Base-by-base conservation (phyloP, 352 stramenopile species). In the Phytophthora lateralis region DNA sequence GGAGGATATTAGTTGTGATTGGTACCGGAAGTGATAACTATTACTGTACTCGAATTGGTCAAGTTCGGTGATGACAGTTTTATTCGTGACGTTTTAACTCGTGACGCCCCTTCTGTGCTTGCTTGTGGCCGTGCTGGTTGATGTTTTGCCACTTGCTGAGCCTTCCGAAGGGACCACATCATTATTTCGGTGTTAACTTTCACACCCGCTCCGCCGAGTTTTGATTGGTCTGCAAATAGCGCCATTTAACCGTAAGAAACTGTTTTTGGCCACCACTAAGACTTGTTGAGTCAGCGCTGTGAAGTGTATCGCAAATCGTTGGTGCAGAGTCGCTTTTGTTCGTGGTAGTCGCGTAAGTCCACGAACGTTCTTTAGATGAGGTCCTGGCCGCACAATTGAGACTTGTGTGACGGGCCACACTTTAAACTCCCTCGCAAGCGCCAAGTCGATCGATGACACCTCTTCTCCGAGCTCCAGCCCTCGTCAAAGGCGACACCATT, bases 401-500 rank as follows among this genome's bases (percentile, higher is more conserved):
- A 46, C 39, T 42, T 42, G 11, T 1, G 26, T 8, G 27, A 32
- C 27, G 8, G 5, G 3, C 8, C 32, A 38, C 3, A n/a, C 6
- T 42, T 42, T 9, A 42, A 42, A 42, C 3, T 2, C 2, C 34
- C 7, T 18, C 11, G 11, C 14, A 2, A 17, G 12, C 6, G 11
- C 35, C 35, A 42, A 42, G 35, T 42, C 35, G 6, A 15, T 42
- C 35, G 17, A 72, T 64, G 51, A 12, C 20, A 29, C 3, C 18
- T 18, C 41, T 72, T 32, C 37, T 35, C 3, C 60, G 71, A 9
- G 50, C 77, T 18, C 53, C 54, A 15, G 67, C 69, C 4, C 67
- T 87, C 8, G 57, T 24, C 6, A 21, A 47, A 10, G 77, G 77
- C 11, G 71, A 78, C 54, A 88, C 71, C 17, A 77, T 88, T 44